These are phyloP conservation scores for Linnemannia hyalina DNA, from an alignment of 192 early-diverging fungal genomes.

Conservation along the genomic window DNA sequence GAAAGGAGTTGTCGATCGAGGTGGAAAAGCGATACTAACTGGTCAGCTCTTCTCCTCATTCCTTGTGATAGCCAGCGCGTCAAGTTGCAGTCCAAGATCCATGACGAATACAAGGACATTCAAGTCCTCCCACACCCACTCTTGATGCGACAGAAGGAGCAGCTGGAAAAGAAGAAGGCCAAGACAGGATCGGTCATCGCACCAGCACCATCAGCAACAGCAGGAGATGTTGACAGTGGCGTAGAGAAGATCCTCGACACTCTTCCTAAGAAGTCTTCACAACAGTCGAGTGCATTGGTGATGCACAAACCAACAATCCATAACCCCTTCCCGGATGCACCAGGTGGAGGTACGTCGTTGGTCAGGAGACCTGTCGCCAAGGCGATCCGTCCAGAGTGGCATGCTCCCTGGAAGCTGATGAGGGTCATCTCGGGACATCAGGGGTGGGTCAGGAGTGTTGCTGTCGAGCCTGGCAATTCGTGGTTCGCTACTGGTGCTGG, in stretches of 20 bases:
- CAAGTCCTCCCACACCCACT: constrained; percentile 73
- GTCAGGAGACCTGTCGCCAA: constrained; percentile 67
- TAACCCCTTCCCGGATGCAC: constrained; percentile 61
- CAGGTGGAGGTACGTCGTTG: constrained; percentile 61
- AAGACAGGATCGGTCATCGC: constrained; percentile 26
- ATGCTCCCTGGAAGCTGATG: constrained; percentile 99
- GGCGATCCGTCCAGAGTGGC: constrained; percentile 86
- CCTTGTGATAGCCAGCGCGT: constrained; percentile 67
- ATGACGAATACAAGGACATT: constrained; percentile 79
- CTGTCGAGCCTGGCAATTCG: constrained; percentile 95
- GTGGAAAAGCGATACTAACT: neutral
- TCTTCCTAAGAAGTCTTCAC: constrained; percentile 57
- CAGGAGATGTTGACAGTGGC: constrained; percentile 48
- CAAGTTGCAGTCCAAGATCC: constrained; percentile 79
- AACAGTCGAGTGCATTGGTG: constrained; percentile 35
- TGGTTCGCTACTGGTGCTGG: constrained; percentile 99
- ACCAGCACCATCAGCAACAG: constrained; percentile 38
- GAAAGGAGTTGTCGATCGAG: too few relatives aligned
- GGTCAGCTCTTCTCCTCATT: neutral
- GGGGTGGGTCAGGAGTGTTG: constrained; percentile 95
- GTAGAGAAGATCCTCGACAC: constrained; percentile 61
- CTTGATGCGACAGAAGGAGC: constrained; percentile 64
- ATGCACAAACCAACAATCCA: constrained; percentile 56
- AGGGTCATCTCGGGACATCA: constrained; percentile 97
- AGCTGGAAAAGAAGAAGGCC: constrained; percentile 58